Percentiles rank a stretch among this genome's conserved stretches.
phyloP scores from a whole-genome alignment of 192 early-diverging fungal genomes.

The Spinellus fusiger region DNA sequence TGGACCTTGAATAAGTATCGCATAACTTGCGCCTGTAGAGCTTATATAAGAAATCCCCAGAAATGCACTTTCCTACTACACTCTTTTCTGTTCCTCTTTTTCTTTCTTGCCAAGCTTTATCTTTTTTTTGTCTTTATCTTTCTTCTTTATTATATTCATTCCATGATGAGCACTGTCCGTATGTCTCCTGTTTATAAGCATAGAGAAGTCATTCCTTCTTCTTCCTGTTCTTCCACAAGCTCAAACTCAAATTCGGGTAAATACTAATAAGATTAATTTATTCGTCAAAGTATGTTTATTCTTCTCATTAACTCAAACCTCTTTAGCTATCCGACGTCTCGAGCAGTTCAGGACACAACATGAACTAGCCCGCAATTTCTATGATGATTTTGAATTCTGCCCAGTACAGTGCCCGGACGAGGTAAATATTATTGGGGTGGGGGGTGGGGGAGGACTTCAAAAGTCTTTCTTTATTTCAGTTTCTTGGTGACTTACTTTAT shows the following conservation, averaged over 20 bases:
- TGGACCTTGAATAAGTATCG: neutral
- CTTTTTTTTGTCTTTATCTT: neutral
- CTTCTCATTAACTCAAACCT: neutral
- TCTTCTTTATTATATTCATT: neutral
- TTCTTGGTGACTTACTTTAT: neutral
- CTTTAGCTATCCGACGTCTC: constrained; percentile 21
- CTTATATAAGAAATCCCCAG: neutral
- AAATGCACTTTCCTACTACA: neutral
- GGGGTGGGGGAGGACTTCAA: too few species aligned
- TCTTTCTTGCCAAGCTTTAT: neutral
- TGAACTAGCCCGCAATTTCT: constrained; percentile 46
- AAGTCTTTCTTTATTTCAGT: too few species aligned
- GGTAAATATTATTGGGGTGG: too few species aligned
- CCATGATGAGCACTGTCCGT: neutral
- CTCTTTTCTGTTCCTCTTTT: neutral
- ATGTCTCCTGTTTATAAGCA: neutral
- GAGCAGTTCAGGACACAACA: constrained; percentile 42
- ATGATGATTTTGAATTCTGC: constrained; percentile 56
- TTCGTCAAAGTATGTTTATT: neutral
- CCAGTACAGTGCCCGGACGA: constrained; percentile 45
- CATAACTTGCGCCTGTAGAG: neutral
- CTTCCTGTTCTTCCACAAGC: neutral
- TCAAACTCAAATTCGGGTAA: neutral
- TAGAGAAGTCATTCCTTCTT: neutral
- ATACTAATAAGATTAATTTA: too few species aligned